Percentiles rank a stretch among this genome's conserved stretches.
These are phyloP conservation scores for Nannizzia gypsea DNA, from an alignment of 2,329 filamentous ascomycete species.

Conservation along the genomic window DNA sequence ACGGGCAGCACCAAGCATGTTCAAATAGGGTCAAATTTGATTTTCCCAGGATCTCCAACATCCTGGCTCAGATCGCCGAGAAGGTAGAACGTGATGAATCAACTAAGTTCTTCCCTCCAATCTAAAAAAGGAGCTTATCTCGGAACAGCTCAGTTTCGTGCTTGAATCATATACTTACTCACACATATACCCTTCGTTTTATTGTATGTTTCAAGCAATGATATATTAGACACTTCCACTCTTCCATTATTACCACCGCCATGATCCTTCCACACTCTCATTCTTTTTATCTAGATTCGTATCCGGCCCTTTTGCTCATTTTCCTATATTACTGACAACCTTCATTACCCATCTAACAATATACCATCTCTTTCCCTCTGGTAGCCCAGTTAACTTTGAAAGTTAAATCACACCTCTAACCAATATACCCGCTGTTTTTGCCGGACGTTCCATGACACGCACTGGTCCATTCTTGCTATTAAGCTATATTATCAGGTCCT, in stretches of 20 bases:
- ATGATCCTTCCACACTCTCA: not conserved
- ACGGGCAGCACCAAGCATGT: not conserved
- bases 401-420: not conserved
- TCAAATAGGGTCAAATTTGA: slow-evolving; percentile 5
- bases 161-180: not conserved
- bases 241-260: not conserved
- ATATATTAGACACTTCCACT: not conserved
- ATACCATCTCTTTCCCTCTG: not conserved
- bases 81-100: slow-evolving; percentile 2
- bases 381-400: not conserved
- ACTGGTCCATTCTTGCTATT: not conserved
- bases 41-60: slow-evolving; percentile 2
- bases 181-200: not conserved
- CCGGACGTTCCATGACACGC: not conserved
- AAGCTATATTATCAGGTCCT: not conserved
- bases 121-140: slow-evolving; percentile 4
- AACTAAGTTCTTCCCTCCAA: slow-evolving; percentile 3
- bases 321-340: not conserved
- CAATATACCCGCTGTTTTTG: not conserved
- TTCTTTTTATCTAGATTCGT: not conserved
- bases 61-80: slow-evolving; percentile 5
- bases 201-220: slow-evolving; percentile 6
- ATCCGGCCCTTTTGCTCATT: not conserved
- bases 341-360: not conserved
- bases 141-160: slow-evolving; percentile 2